Evolutionary conservation across 139 green algal genomes (phyloP).

Genomic region (Coelastrella sp.): DNA sequence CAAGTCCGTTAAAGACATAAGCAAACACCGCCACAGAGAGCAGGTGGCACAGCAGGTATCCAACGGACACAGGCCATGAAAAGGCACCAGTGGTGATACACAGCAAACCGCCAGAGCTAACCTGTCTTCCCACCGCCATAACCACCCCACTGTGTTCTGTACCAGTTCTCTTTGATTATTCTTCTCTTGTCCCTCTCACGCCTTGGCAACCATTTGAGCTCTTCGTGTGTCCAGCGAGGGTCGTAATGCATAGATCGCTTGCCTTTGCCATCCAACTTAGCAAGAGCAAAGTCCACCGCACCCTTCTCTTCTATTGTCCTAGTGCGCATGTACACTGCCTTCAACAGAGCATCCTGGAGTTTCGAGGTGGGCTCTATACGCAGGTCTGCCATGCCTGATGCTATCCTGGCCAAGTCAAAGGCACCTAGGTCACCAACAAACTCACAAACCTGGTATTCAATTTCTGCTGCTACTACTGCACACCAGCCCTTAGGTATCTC

Average conservation of each 20-base stretch:
- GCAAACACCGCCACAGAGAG: too few relatives aligned
- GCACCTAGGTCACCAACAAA: constrained; percentile 61
- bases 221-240: constrained; percentile 55
- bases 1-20: too few relatives aligned
- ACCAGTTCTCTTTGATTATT: constrained; percentile 64
- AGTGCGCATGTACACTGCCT: constrained; percentile 46
- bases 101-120: too few relatives aligned
- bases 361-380: constrained; percentile 12
- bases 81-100: too few relatives aligned
- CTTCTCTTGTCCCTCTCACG: constrained; percentile 71
- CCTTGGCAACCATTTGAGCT: constrained; percentile 50
- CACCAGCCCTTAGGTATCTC: constrained; percentile 45
- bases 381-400: constrained; percentile 56
- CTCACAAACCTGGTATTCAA: constrained; percentile 52
- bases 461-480: constrained; percentile 19
- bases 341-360: constrained; percentile 39
- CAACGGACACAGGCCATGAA: too few relatives aligned
- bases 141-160: constrained; percentile 64
- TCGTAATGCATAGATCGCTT: constrained; percentile 66
- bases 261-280: constrained; percentile 52
- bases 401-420: constrained; percentile 59
- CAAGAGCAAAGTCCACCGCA: constrained; percentile 68
- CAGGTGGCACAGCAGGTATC: too few relatives aligned
- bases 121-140: background rate
- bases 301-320: constrained; percentile 66